Evolutionary conservation across 2,329 filamentous ascomycete genomes (phyloP), one percentile per base, ranked within the genome.

Genomic region (Trichoderma koningii): DNA sequence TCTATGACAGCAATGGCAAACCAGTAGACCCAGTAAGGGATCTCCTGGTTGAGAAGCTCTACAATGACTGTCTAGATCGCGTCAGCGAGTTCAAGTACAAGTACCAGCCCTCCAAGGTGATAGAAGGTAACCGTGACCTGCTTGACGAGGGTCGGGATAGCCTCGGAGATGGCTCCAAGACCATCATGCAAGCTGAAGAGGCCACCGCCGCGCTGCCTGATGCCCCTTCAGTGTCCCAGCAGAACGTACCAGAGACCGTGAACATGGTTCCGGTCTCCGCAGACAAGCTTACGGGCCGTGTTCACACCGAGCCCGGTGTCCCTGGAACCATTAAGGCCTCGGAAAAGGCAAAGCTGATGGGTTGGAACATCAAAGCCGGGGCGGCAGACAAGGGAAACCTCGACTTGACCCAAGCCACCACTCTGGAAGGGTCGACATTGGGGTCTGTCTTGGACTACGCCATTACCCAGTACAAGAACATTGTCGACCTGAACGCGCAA

Each of bases 51-150:
- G 94, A 98, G 75, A 92, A 90, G 69, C 84, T 99, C 2, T 98
- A 96, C 81, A 97, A 98, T 70, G 93, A 98, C 75, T 91, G 96
- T 52, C 83, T 98, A 23, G 94, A 98, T 73, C 88, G 95, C 61
- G 92, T 95, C 50, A 95, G 93, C 74, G 87, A 91, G 69, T 98
- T 92, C 79, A 93, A 96, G 71, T 90, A 92, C 74, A 94, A 93
- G 75, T 80, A 87, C 26, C 83, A 87, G 41, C 83, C 87, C 7
- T 83, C 86, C 7, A 87, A 90, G 68, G 88, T 90, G 23, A 87
- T 96, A 17, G 88, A 93, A 73, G 95, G 94, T 15, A 91, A 97
- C 71, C 88, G 88, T 69, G 89, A 90, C 64, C 78, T 96, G 65
- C 90, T 99, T 63, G 86, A 95, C 69, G 87, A 90, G 66, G 93